phyloP scores from a whole-genome alignment of 495 filamentous ascomycete species.

The Beverwykella pulmonaria region DNA sequence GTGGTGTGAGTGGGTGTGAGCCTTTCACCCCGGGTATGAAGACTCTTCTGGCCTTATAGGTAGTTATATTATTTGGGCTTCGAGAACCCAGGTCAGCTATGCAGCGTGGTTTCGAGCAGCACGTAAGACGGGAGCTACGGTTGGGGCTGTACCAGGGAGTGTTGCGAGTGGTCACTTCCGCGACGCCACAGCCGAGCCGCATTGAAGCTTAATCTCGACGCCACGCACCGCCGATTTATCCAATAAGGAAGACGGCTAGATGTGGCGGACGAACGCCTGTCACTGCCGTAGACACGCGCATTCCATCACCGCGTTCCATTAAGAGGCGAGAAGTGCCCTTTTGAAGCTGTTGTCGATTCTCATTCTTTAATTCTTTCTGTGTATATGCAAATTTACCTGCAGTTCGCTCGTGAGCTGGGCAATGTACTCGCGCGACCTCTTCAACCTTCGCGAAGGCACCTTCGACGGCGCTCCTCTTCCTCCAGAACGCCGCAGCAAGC shows the following conservation, averaged over 20 bases:
- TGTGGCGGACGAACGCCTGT: background rate
- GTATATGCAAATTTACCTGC: background rate
- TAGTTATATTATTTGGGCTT: no score
- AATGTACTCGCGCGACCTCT: constrained; percentile 46
- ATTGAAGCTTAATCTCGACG: background rate
- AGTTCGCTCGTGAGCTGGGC: background rate
- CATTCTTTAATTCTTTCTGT: background rate
- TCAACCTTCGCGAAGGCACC: constrained; percentile 41
- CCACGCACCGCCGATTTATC: background rate
- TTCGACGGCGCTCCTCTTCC: constrained; percentile 18
- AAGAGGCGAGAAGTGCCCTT: background rate
- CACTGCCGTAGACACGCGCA: background rate
- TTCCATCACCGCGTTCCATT: background rate
- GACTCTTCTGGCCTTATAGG: no score
- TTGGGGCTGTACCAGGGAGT: background rate
- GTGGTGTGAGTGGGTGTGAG: no score
- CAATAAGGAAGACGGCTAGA: background rate
- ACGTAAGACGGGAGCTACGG: background rate
- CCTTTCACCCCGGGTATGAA: no score
- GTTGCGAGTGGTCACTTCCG: background rate
- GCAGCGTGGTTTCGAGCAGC: background rate
- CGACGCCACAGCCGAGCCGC: background rate
- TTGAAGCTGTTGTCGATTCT: background rate
- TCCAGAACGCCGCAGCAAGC: constrained; percentile 45
- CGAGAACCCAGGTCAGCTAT: no score